phyloP scores from a whole-genome alignment of 768 basidiomycete species.

The Russula vinacea region DNA sequence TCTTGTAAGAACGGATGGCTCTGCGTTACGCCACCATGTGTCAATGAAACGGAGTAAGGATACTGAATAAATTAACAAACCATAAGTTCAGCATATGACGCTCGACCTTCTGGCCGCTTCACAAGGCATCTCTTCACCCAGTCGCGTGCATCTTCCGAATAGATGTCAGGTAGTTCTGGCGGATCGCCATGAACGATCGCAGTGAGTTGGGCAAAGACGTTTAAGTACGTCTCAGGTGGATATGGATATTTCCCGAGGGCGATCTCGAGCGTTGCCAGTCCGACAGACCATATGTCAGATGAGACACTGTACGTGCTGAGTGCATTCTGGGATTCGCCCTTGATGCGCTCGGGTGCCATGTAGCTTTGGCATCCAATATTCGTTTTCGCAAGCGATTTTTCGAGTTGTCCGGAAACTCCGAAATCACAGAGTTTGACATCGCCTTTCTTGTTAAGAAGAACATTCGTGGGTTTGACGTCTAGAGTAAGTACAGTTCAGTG shows the following conservation, averaged over 20 bases:
- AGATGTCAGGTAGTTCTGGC: constrained; percentile 75
- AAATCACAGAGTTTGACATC: constrained; percentile 96
- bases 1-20: constrained; percentile 75
- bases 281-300: constrained; percentile 97
- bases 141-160: constrained; percentile 66
- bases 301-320: constrained; percentile 91
- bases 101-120: constrained; percentile 75
- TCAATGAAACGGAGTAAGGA: background rate
- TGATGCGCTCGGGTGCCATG: constrained; percentile 98
- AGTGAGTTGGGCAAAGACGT: constrained; percentile 95
- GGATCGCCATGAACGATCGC: constrained; percentile 96
- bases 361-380: constrained; percentile 99
- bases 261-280: constrained; percentile 90
- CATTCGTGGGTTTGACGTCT: constrained; percentile 95
- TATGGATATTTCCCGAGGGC: constrained; percentile 90
- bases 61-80: constrained; percentile 35
- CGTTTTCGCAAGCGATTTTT: constrained; percentile 93
- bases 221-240: constrained; percentile 94
- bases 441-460: constrained; percentile 85
- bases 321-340: constrained; percentile 86
- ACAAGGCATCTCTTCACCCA: constrained; percentile 79
- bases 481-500: background rate
- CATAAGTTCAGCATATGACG: constrained; percentile 80
- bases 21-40: constrained; percentile 36
- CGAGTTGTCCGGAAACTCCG: constrained; percentile 97